Evolutionary conservation across 257 asterid genomes (phyloP).

Genomic region (Nyctanthes arbortristis): DNA sequence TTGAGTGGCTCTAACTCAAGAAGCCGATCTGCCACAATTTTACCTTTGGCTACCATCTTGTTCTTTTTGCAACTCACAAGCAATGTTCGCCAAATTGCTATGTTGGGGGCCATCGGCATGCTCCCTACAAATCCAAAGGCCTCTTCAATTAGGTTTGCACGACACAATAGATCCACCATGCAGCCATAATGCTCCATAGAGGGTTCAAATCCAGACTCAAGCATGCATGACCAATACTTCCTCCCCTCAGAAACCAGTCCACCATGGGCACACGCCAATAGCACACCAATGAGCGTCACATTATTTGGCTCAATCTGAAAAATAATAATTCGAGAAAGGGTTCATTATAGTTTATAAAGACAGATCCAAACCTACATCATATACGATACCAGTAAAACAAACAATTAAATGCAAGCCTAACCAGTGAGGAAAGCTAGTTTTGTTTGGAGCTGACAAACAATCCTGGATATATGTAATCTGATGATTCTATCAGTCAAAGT

Average conservation of each 20-base stretch:
- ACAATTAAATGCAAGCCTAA: not conserved
- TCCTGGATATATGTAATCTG: not conserved
- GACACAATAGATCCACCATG: constrained; percentile 31
- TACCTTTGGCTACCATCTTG: constrained; percentile 26
- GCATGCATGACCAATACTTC: constrained; percentile 28
- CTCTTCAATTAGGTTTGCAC: constrained; percentile 27
- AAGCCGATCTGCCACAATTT: constrained; percentile 17
- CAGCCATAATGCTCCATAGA: constrained; percentile 32
- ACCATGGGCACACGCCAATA: constrained; percentile 29
- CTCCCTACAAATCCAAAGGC: constrained; percentile 20
- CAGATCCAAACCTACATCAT: not conserved
- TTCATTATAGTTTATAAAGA: no score
- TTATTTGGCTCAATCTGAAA: constrained; percentile 29
- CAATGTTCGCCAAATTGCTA: constrained; percentile 27
- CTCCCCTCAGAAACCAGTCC: constrained; percentile 29
- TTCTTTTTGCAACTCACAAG: constrained; percentile 28
- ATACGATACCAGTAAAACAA: not conserved
- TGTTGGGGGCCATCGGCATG: constrained; percentile 23
- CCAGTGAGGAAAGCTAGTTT: no score
- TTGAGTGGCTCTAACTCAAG: constrained; percentile 24
- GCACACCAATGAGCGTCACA: constrained; percentile 28
- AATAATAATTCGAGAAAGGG: not conserved
- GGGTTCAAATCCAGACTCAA: constrained; percentile 24
- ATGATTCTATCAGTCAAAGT: not conserved
- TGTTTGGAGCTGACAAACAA: no score